These are phyloP conservation scores for Podila clonocystis DNA, from an alignment of 192 early-diverging fungal genomes.

Conservation along the genomic window DNA sequence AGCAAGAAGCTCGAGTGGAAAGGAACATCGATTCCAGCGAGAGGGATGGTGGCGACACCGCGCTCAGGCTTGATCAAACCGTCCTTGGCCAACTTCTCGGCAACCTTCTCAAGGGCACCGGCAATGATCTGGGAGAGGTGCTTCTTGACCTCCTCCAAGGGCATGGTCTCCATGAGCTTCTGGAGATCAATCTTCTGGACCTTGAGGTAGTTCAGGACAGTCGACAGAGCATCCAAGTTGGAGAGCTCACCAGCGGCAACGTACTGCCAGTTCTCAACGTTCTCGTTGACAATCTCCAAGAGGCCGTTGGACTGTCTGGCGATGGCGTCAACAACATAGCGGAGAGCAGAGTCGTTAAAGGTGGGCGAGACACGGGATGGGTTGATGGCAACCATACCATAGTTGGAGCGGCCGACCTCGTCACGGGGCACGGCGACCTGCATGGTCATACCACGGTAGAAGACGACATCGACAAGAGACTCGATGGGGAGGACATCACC, in stretches of 20 bases:
- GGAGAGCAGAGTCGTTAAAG: conserved; percentile 87
- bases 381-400: conserved; percentile 96
- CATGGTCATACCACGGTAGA: conserved; percentile 99
- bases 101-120: conserved; percentile 72
- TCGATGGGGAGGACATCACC: conserved; percentile 89
- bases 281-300: conserved; percentile 97
- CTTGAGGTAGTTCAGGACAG: conserved; percentile 90
- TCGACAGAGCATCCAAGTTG: conserved; percentile 83
- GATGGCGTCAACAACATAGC: conserved; percentile 85
- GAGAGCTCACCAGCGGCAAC: conserved; percentile 89
- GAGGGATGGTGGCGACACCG: conserved; percentile 90
- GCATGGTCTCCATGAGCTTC: conserved; percentile 86
- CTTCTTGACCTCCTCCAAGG: conserved; percentile 85
- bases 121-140: conserved; percentile 82
- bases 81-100: conserved; percentile 66
- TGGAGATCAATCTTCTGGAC: conserved; percentile 86
- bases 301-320: conserved; percentile 79
- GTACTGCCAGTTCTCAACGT: conserved; percentile 98
- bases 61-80: conserved; percentile 79
- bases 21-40: conserved; percentile 94
- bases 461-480: conserved; percentile 88
- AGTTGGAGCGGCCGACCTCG: conserved; percentile 80
- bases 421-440: conserved; percentile 92
- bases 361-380: conserved; percentile 87
- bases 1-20: conserved; percentile 97